Evolutionary conservation across 2,329 filamentous ascomycete genomes (phyloP).

Genomic region (Fusarium nodosum): DNA sequence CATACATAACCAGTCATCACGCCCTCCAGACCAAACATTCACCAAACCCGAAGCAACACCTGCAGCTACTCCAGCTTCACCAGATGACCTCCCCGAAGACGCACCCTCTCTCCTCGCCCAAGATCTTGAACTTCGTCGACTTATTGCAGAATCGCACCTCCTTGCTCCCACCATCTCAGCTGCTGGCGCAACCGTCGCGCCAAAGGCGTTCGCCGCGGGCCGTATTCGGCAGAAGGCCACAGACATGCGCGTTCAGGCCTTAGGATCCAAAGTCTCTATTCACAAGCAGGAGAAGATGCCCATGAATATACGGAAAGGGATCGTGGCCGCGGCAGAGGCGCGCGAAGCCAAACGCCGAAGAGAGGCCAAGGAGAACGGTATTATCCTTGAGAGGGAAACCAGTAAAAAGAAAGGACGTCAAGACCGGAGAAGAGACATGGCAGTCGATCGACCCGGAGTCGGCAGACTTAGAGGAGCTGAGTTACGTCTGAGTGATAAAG

Average conservation of each 20-base stretch:
- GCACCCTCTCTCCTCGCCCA: slow-evolving; percentile 83
- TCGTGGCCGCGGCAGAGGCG: slow-evolving; percentile 73
- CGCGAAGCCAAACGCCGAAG: slow-evolving; percentile 79
- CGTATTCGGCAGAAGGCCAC: slow-evolving; percentile 83
- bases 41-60: slow-evolving; percentile 35
- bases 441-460: slow-evolving; percentile 81
- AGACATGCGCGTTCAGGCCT: slow-evolving; percentile 84
- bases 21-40: slow-evolving; percentile 59
- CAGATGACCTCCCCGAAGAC: slow-evolving; percentile 65
- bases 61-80: slow-evolving; percentile 47
- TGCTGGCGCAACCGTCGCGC: slow-evolving; percentile 55
- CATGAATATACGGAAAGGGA: slow-evolving; percentile 87
- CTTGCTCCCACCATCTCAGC: slow-evolving; percentile 67
- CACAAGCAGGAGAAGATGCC: slow-evolving; percentile 89
- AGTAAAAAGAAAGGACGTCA: slow-evolving; percentile 57
- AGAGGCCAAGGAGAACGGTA: slow-evolving; percentile 90
- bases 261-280: slow-evolving; percentile 83
- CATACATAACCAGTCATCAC: slow-evolving; percentile 58
- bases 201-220: slow-evolving; percentile 67
- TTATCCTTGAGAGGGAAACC: slow-evolving; percentile 79
- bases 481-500: slow-evolving; percentile 81
- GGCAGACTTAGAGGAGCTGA: slow-evolving; percentile 85
- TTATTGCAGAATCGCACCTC: slow-evolving; percentile 92
- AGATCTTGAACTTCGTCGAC: slow-evolving; percentile 90
- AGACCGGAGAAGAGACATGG: slow-evolving; percentile 65